A percentile compares a stretch with the other conserved stretches of the same genome.
These are phyloP conservation scores for Yarrowia keelungensis DNA, from an alignment of 805 yeast species.

Conservation along the genomic window DNA sequence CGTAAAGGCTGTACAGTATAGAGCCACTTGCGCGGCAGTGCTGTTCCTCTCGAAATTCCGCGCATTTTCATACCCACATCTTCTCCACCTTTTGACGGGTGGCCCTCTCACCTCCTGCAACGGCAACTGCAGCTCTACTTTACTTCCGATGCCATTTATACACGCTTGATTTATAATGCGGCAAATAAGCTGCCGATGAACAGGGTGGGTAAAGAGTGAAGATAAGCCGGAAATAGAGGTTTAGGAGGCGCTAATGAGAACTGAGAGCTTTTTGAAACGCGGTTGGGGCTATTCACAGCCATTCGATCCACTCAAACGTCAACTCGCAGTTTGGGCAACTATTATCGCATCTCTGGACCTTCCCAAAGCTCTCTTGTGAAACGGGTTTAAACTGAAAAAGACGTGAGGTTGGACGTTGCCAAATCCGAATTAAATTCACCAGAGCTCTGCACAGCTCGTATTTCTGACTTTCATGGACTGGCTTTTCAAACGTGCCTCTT, in stretches of 20 bases:
- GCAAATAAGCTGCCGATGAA: conserved; percentile 21
- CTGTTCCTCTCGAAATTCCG: not conserved
- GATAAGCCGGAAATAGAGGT: too few species aligned
- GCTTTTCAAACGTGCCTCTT: conserved; percentile 2
- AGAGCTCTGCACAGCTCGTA: conserved; percentile 5
- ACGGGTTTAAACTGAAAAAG: conserved; percentile 10
- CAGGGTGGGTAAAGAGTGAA: conserved; percentile 4
- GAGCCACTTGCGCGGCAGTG: too few species aligned
- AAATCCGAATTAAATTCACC: not conserved
- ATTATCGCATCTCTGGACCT: not conserved
- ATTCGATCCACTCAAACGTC: not conserved
- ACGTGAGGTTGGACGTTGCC: not conserved
- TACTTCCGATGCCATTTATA: not conserved
- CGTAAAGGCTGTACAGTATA: not conserved
- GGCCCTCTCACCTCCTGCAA: not conserved
- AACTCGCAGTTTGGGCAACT: not conserved
- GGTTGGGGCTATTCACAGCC: too few species aligned
- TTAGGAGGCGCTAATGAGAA: too few species aligned
- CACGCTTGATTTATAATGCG: conserved; percentile 3
- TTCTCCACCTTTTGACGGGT: not conserved
- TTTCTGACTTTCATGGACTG: conserved; percentile 3
- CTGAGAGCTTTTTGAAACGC: too few species aligned
- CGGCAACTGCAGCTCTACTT: not conserved
- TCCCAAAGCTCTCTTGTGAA: not conserved
- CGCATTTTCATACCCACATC: not conserved